Evolutionary conservation across 768 basidiomycete genomes (phyloP).

Genomic region (Dioszegia aurantiaca): DNA sequence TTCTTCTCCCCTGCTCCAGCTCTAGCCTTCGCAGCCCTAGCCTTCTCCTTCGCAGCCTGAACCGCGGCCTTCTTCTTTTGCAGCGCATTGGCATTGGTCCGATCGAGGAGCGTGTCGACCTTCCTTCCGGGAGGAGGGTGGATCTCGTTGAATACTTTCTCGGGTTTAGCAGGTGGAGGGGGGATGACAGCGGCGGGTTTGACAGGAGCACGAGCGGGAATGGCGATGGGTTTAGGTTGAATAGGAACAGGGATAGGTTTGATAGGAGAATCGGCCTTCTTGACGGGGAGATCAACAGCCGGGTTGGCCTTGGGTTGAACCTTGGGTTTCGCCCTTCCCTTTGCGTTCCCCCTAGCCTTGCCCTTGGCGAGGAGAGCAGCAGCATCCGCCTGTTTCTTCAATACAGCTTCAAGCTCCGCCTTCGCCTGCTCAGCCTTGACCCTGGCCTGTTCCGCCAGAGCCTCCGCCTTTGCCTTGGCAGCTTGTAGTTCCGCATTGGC

Average conservation of each 20-base stretch:
- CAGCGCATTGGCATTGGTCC: neutral
- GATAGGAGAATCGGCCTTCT: neutral
- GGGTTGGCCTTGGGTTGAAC: neutral
- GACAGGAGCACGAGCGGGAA: no score
- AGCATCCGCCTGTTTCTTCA: no score
- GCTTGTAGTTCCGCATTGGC: neutral
- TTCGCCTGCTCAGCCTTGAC: neutral
- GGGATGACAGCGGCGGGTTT: neutral
- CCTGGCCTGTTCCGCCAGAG: neutral
- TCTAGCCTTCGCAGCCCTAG: neutral
- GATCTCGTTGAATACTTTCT: neutral
- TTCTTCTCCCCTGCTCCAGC: neutral
- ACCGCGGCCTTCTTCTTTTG: slow-evolving; percentile 6
- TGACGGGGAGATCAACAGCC: neutral
- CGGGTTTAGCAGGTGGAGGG: neutral
- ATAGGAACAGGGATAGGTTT: no score
- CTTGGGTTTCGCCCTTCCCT: no score
- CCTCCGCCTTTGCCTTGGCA: neutral
- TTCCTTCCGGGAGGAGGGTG: neutral
- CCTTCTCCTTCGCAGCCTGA: neutral
- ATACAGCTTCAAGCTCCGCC: no score
- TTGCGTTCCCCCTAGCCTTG: no score
- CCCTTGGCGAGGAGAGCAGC: no score
- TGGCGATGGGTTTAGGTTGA: no score
- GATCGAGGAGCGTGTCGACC: neutral